A percentile compares a stretch with the other conserved stretches of the same genome.
These are phyloP conservation scores for Podila verticillata DNA, from an alignment of 192 early-diverging fungal species.

Conservation along the genomic window DNA sequence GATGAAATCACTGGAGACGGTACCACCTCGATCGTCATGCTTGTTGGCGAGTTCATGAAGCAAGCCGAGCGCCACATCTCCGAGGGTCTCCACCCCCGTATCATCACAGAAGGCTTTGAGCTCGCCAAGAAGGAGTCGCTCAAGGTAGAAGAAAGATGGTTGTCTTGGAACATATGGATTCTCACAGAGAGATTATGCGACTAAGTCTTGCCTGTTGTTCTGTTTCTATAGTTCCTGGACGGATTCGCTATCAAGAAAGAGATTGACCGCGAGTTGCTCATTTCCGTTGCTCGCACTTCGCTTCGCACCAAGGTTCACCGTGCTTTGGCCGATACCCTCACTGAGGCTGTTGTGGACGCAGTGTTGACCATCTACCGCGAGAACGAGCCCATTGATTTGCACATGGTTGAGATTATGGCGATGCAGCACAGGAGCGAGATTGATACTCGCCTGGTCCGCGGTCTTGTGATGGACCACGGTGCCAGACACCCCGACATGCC, in stretches of 20 bases:
- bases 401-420: conserved; percentile 99
- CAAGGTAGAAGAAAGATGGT: conserved; percentile 55
- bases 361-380: conserved; percentile 87
- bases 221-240: conserved; percentile 81
- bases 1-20: conserved; percentile 99
- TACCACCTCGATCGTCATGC: conserved; percentile 95
- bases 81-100: conserved; percentile 96
- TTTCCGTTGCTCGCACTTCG: conserved; percentile 93
- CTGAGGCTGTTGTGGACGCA: conserved; percentile 97
- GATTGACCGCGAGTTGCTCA: conserved; percentile 91
- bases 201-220: not conserved
- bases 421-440: conserved; percentile 99
- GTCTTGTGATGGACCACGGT: conserved; percentile 98
- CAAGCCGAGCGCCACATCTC: conserved; percentile 93
- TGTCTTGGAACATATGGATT: not conserved
- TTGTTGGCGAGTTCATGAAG: conserved; percentile 97
- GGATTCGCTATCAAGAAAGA: conserved; percentile 77
- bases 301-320: conserved; percentile 94
- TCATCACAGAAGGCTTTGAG: conserved; percentile 97
- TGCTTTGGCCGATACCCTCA: conserved; percentile 90
- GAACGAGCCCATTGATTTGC: conserved; percentile 93
- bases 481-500: conserved; percentile 99
- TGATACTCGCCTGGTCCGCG: conserved; percentile 93
- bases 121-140: conserved; percentile 96
- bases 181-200: too few relatives aligned